Evolutionary conservation across 495 filamentous ascomycete genomes (phyloP).

Genomic region (Pseudomonodictys pantanalensis): DNA sequence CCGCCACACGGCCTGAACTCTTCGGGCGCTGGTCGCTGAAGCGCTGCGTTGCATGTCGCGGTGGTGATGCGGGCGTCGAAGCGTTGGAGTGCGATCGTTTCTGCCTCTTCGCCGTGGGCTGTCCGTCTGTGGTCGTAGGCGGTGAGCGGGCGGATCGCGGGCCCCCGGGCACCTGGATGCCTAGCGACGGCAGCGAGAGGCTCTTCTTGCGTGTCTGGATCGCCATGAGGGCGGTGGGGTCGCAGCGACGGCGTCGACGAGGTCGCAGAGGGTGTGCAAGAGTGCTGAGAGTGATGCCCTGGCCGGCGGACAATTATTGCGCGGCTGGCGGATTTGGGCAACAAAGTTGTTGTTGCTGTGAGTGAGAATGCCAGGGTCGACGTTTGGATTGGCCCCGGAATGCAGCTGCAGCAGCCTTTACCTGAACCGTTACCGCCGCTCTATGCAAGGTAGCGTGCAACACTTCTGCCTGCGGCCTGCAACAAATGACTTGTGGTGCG

Average conservation of each 20-base stretch:
- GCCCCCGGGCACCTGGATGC: constrained; percentile 83
- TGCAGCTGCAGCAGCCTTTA: constrained; percentile 32
- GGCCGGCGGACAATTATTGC: constrained; percentile 18
- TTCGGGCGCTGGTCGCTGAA: constrained; percentile 49
- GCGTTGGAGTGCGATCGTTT: constrained; percentile 71
- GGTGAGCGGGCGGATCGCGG: constrained; percentile 62
- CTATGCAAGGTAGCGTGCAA: constrained; percentile 33
- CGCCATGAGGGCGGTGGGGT: constrained; percentile 57
- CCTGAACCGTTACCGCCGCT: constrained; percentile 27
- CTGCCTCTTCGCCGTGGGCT: constrained; percentile 69
- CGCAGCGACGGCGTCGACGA: constrained; percentile 3
- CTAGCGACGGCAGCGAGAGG: constrained; percentile 86
- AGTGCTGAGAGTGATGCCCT: background rate
- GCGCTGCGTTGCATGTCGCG: constrained; percentile 43
- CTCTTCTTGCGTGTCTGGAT: constrained; percentile 99
- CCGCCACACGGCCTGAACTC: constrained; percentile 50
- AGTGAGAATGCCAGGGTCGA: constrained; percentile 7
- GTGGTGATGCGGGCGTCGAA: constrained; percentile 53
- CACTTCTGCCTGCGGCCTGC: constrained; percentile 26
- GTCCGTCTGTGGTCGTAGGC: constrained; percentile 52
- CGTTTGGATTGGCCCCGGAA: constrained; percentile 29
- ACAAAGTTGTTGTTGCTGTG: constrained; percentile 25
- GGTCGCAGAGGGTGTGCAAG: background rate
- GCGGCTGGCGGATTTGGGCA: constrained; percentile 2
- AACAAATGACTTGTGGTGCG: constrained; percentile 1